phyloP scores from a whole-genome alignment of 768 basidiomycete species.

The Strobilomyces echinocephalus region DNA sequence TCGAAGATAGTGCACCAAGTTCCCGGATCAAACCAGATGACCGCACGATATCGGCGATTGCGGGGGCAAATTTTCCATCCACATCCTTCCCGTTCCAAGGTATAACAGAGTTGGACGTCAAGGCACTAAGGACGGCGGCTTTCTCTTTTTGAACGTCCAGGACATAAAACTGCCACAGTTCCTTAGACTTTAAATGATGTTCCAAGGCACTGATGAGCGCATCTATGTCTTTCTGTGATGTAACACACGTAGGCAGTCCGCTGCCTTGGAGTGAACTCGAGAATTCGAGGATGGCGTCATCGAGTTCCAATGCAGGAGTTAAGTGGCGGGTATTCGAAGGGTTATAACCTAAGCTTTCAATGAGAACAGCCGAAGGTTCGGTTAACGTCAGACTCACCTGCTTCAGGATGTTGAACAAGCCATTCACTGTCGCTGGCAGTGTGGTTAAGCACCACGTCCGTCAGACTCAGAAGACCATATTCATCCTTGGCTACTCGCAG shows the following conservation, averaged over 20 bases:
- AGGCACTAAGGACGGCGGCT: constrained; percentile 41
- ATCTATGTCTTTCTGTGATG: constrained; percentile 64
- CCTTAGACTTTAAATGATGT: constrained; percentile 53
- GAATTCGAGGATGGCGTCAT: constrained; percentile 79
- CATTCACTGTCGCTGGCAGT: constrained; percentile 93
- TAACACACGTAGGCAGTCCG: constrained; percentile 69
- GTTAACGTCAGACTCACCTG: constrained; percentile 49
- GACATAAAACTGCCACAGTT: constrained; percentile 94
- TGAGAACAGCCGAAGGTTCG: neutral
- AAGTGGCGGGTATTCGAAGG: constrained; percentile 90
- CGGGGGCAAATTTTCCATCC: constrained; percentile 51
- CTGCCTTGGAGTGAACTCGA: constrained; percentile 58
- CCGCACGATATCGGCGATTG: constrained; percentile 64
- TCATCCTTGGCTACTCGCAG: constrained; percentile 72
- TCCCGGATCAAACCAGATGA: constrained; percentile 51
- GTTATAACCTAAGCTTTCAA: constrained; percentile 63
- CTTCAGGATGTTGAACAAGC: constrained; percentile 92
- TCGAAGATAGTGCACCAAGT: constrained; percentile 54
- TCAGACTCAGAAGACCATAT: constrained; percentile 84
- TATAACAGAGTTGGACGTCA: constrained; percentile 34
- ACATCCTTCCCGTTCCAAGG: constrained; percentile 63
- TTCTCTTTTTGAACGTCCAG: constrained; percentile 66
- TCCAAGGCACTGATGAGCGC: constrained; percentile 60
- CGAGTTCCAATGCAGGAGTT: constrained; percentile 87
- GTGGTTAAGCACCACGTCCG: constrained; percentile 96